phyloP scores from a whole-genome alignment of 148 eudicot genomes.

The Diospyros kaki region DNA sequence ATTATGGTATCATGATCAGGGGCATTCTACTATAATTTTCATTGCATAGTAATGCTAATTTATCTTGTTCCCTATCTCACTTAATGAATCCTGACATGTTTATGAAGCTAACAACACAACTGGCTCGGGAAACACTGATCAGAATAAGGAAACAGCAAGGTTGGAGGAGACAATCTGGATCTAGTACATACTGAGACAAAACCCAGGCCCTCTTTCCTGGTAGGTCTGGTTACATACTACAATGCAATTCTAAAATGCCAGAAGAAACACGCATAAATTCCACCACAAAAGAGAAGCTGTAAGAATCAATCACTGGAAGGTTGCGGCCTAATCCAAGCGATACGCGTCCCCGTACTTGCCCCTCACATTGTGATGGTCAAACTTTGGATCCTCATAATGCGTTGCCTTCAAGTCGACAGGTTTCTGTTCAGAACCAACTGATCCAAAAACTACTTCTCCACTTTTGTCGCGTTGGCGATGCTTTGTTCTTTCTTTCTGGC shows the following conservation, averaged over 20 bases:
- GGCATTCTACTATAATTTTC: too few species aligned
- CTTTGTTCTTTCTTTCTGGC: conserved; percentile 79
- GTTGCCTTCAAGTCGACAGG: conserved; percentile 44
- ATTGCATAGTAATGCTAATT: too few species aligned
- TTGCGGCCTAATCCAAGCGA: conserved; percentile 34
- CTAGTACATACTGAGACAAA: too few species aligned
- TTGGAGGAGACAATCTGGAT: too few species aligned
- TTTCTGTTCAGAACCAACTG: conserved; percentile 38
- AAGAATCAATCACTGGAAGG: too few species aligned
- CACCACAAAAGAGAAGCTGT: not conserved
- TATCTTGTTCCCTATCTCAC: too few species aligned
- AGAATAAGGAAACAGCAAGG: too few species aligned
- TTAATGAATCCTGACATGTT: too few species aligned
- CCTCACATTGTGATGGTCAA: conserved; percentile 57
- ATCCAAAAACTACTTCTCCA: conserved; percentile 47
- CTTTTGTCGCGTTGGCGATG: conserved; percentile 71
- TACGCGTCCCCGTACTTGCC: conserved; percentile 57
- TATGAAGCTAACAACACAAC: too few species aligned
- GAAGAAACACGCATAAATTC: not conserved
- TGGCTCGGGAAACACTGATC: too few species aligned
- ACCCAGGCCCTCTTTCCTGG: too few species aligned
- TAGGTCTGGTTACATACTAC: not conserved
- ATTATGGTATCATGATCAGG: too few species aligned
- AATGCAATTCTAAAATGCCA: not conserved
- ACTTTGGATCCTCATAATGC: conserved; percentile 49